Conservation (phyloP, 257 asterid genomes). For the Ocimum tenuiflorum region DNA sequence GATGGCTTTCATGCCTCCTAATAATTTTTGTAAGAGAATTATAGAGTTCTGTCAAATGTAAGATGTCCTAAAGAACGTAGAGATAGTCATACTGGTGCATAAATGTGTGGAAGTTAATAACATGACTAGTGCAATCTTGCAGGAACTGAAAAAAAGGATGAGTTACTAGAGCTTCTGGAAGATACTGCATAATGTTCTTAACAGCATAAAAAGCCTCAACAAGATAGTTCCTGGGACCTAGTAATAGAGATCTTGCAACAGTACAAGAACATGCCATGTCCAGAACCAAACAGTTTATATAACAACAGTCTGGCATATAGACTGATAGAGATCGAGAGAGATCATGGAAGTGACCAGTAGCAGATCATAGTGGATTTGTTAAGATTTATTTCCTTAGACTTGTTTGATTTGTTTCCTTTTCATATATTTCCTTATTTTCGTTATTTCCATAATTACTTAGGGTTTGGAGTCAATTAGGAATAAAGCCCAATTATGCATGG, state of each 20-base stretch:
- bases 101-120: too few relatives aligned
- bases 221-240: neutral
- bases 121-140: neutral
- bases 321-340: too few relatives aligned
- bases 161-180: neutral
- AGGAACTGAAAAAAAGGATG: neutral
- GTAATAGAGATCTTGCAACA: neutral
- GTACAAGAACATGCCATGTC: neutral
- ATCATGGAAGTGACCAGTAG: too few relatives aligned
- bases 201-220: neutral
- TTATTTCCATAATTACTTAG: too few relatives aligned
- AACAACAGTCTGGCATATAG: neutral
- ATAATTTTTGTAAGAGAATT: neutral
- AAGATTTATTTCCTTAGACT: too few relatives aligned
- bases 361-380: too few relatives aligned
- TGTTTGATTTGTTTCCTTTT: too few relatives aligned
- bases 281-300: slow-evolving; percentile 10
- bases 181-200: neutral
- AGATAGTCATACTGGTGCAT: too few relatives aligned
- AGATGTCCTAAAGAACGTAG: neutral
- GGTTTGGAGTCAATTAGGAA: too few relatives aligned
- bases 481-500: too few relatives aligned
- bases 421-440: too few relatives aligned
- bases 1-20: neutral
- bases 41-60: too few relatives aligned